Base-by-base conservation (phyloP, 2,329 filamentous ascomycete species). In the Magnaporthiopsis incrustans region DNA sequence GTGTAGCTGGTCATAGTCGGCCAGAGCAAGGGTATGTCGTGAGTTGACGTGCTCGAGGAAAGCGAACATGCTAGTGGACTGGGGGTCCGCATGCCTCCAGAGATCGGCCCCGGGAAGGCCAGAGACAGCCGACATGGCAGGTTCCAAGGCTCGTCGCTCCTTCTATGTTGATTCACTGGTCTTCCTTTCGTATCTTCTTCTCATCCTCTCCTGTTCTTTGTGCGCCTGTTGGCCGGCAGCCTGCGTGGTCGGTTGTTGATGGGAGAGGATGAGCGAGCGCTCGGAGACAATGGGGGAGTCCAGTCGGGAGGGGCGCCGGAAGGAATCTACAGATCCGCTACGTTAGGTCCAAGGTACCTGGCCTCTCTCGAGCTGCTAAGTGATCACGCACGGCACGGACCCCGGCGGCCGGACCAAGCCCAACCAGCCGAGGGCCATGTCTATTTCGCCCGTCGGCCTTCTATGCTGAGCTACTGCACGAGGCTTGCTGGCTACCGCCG, bases 1-100 rank as follows among this genome's bases (percentile, higher is more conserved):
- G 77, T 94, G 90, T 11, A 98, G 82, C n/a, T 85, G 85, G 26
- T 87, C 77, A 72, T 97, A 97, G 67, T 81, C 85, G 25, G 80
- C 73, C 60, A 95, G 79, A 27, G 79, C 73, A 64, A 92, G 75
- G 14, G 78, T 76, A 71, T 93, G 84, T 70, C 89, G 89, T 66
- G 83, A 73, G 75, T 89, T 91, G 68, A 96, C 81, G 63, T 80
- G 79, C 69, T 87, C 79, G 68, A 92, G 82, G 74, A 95, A 96
- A 62, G 80, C 80, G 78, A 84, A 87, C 81, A 94, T 90, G 64
- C 84, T 83, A 10, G 90, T 94, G 56, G 82, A 82, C 60, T 83
- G 75, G 10, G 90, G 90, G 69, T 83, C 76, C 44, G 84, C 79
- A 74, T 92, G 90, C 67, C 82, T 81, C 91, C 91, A 95, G 58